Percentiles rank a stretch among this genome's conserved stretches.
Conservation (phyloP, 768 basidiomycete genomes). For the Gelatoporia subvermispora region DNA sequence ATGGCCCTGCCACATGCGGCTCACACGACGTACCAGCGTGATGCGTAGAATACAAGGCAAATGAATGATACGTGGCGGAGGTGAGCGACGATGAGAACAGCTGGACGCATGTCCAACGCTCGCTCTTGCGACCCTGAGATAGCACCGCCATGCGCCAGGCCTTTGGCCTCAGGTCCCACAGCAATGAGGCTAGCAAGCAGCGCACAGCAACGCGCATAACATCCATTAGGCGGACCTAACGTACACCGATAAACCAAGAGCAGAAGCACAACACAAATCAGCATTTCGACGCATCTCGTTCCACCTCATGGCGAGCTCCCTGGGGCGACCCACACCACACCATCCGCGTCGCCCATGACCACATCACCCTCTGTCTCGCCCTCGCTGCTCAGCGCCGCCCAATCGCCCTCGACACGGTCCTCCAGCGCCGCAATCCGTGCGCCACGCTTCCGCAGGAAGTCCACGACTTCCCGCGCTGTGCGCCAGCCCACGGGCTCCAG, state of each 20-base stretch:
- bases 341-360: slow-evolving; percentile 6
- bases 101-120: no score
- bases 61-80: no score
- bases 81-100: no score
- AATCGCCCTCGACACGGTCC: slow-evolving; percentile 52
- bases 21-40: background rate
- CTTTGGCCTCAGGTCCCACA: no score
- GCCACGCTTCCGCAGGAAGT: slow-evolving; percentile 64
- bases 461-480: slow-evolving; percentile 64
- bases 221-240: background rate
- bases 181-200: no score
- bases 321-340: slow-evolving; percentile 11
- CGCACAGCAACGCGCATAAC: background rate
- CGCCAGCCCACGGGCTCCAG: slow-evolving; percentile 46
- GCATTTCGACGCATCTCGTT: no score
- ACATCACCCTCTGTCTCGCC: slow-evolving; percentile 35
- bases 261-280: background rate
- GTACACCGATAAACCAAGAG: background rate
- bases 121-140: no score
- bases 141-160: no score
- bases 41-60: no score
- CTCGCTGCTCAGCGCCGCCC: slow-evolving; percentile 68
- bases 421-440: slow-evolving; percentile 59
- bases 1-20: slow-evolving; percentile 4
- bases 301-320: background rate